Percentiles rank a stretch among this genome's conserved stretches.
Evolutionary conservation across 768 basidiomycete genomes (phyloP).

Genomic region (Amanita polypyramis): DNA sequence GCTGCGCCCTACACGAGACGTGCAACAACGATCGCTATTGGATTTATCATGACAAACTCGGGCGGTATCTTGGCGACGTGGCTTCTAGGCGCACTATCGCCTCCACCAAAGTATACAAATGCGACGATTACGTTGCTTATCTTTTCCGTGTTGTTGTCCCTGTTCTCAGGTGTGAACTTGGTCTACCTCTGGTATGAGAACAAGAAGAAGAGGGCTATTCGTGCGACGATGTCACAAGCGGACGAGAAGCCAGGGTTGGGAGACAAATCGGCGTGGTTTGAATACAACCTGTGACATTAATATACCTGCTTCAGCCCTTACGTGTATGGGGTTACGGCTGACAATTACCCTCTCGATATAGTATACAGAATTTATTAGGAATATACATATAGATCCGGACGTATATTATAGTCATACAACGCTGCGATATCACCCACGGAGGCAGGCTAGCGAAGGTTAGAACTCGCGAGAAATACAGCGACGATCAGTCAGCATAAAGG

Average conservation of each 20-base stretch:
- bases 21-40: constrained; percentile 47
- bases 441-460: too few relatives aligned
- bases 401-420: neutral
- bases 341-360: too few relatives aligned
- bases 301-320: neutral
- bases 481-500: too few relatives aligned
- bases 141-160: constrained; percentile 28
- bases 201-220: constrained; percentile 29
- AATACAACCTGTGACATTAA: constrained; percentile 28
- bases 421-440: too few relatives aligned
- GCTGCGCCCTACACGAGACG: constrained; percentile 43
- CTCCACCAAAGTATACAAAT: constrained; percentile 36
- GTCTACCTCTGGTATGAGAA: constrained; percentile 33
- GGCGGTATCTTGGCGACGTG: constrained; percentile 55
- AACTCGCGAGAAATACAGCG: too few relatives aligned
- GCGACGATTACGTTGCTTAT: constrained; percentile 33
- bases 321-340: too few relatives aligned
- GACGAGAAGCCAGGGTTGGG: constrained; percentile 34
- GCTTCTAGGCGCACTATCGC: constrained; percentile 42
- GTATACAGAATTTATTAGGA: too few relatives aligned
- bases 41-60: constrained; percentile 46
- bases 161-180: constrained; percentile 27
- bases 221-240: constrained; percentile 17
- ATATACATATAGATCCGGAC: neutral
- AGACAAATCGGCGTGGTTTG: constrained; percentile 44